Conservation (phyloP, 495 filamentous ascomycete genomes). For the Trichocladium uniseriatum region DNA sequence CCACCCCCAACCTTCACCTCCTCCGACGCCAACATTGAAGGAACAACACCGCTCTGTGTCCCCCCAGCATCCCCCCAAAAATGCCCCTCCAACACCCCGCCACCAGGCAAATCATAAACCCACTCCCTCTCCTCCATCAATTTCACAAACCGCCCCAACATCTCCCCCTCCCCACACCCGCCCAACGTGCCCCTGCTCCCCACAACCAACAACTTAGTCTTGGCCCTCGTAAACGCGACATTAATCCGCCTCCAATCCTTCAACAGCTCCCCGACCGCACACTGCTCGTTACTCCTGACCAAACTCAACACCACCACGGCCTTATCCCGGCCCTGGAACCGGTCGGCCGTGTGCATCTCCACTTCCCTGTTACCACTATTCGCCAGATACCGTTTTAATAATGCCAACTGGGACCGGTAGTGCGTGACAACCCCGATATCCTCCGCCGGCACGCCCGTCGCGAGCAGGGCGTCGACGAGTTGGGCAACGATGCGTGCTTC, state of each 20-base stretch:
- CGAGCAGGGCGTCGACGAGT: slow-evolving; percentile 68
- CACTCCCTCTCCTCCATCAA: slow-evolving; percentile 66
- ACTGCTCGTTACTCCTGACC: slow-evolving; percentile 74
- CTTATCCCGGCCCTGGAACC: slow-evolving; percentile 94
- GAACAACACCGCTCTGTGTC: neutral
- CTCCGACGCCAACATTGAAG: neutral
- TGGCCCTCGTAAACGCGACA: slow-evolving; percentile 86
- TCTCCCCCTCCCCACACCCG: slow-evolving; percentile 55
- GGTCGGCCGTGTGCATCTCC: slow-evolving; percentile 93
- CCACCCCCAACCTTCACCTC: neutral
- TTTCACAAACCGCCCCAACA: slow-evolving; percentile 63
- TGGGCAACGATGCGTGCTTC: slow-evolving; percentile 69
- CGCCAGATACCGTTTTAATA: slow-evolving; percentile 39
- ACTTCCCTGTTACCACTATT: slow-evolving; percentile 36
- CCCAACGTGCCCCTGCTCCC: slow-evolving; percentile 68
- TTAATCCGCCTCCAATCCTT: slow-evolving; percentile 92
- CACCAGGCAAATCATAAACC: slow-evolving; percentile 64
- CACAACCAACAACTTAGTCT: slow-evolving; percentile 79
- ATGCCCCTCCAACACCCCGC: slow-evolving; percentile 56
- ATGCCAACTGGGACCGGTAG: slow-evolving; percentile 79
- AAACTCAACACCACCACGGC: slow-evolving; percentile 77
- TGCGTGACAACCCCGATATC: slow-evolving; percentile 98
- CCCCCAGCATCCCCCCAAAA: slow-evolving; percentile 35
- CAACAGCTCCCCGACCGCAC: slow-evolving; percentile 75
- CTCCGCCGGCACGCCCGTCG: slow-evolving; percentile 58